Evolutionary conservation across 768 basidiomycete species (phyloP).

Genomic region (Paxillus ammoniavirescens): DNA sequence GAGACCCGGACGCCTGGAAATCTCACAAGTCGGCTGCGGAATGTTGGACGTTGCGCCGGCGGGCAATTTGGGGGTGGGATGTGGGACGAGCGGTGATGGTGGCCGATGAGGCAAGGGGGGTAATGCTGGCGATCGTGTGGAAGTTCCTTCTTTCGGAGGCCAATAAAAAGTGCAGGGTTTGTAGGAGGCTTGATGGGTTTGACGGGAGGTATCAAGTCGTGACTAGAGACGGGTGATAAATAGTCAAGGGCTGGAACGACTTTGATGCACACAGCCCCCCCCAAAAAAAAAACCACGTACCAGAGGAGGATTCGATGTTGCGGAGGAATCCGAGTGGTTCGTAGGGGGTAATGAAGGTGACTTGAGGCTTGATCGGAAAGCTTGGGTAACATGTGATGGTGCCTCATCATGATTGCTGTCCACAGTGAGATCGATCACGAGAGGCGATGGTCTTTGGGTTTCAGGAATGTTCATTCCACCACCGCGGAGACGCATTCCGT

Average conservation of each 20-base stretch:
- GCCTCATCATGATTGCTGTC: constrained; percentile 2
- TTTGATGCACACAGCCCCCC: neutral
- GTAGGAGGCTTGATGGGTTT: neutral
- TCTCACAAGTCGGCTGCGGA: neutral
- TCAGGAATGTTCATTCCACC: constrained; percentile 2
- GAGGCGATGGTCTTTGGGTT: neutral
- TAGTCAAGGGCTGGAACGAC: neutral
- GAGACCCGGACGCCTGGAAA: constrained; percentile 4
- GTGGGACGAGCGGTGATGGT: neutral
- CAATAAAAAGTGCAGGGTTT: neutral
- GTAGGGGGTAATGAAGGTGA: neutral
- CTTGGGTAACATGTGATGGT: constrained; percentile 1
- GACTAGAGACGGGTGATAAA: constrained; percentile 7
- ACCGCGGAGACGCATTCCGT: constrained; percentile 16
- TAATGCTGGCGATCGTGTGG: neutral
- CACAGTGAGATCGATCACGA: constrained; percentile 23
- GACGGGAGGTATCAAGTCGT: neutral
- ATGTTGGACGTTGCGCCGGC: neutral
- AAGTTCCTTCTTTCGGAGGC: neutral
- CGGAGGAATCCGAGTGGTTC: neutral
- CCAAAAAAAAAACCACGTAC: constrained; percentile 12
- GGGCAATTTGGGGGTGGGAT: constrained; percentile 1
- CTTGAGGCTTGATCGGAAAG: neutral
- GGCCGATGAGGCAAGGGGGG: neutral
- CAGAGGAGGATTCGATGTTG: neutral